These are phyloP conservation scores for Aspergillus biplanus DNA, from an alignment of 495 filamentous ascomycete genomes.

Conservation along the genomic window DNA sequence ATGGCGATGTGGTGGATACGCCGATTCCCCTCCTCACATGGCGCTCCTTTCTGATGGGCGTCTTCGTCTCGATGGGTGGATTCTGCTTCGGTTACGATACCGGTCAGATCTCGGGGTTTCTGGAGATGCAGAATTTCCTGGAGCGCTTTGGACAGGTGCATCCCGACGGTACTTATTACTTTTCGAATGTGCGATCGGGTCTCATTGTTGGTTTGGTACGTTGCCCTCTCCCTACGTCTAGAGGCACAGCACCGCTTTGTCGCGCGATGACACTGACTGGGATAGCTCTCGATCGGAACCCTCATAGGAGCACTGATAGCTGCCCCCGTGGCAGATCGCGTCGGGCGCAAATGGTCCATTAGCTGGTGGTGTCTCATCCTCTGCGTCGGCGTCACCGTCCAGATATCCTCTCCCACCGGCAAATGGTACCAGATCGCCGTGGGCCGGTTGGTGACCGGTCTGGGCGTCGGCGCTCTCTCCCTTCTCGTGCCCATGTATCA, in stretches of 20 bases:
- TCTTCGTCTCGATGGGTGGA: conserved; percentile 66
- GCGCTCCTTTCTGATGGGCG: conserved; percentile 49
- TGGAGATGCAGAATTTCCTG: conserved; percentile 59
- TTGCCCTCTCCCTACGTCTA: too few relatives aligned
- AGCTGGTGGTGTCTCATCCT: conserved; percentile 59
- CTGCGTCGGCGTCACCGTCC: conserved; percentile 65
- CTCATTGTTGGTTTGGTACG: conserved; percentile 54
- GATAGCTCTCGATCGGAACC: conserved; percentile 63
- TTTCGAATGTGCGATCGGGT: conserved; percentile 54
- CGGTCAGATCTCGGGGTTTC: conserved; percentile 58
- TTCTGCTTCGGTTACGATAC: conserved; percentile 59
- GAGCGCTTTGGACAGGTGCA: conserved; percentile 44
- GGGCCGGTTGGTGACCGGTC: conserved; percentile 60
- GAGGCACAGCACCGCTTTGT: too few relatives aligned
- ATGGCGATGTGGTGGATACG: conserved; percentile 28
- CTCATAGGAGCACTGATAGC: conserved; percentile 66
- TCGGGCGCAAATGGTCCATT: conserved; percentile 57
- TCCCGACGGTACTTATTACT: conserved; percentile 36
- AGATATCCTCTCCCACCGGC: conserved; percentile 56
- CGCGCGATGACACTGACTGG: not conserved
- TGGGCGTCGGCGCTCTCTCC: conserved; percentile 70
- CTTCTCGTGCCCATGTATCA: conserved; percentile 74
- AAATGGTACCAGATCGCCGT: conserved; percentile 57
- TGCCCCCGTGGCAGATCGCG: conserved; percentile 54
- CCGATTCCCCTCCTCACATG: conserved; percentile 45